Percentiles rank a stretch among this genome's conserved stretches.
These are phyloP conservation scores for Diphasiastrum complanatum DNA, from an alignment of 83 land plant genomes.

Conservation along the genomic window DNA sequence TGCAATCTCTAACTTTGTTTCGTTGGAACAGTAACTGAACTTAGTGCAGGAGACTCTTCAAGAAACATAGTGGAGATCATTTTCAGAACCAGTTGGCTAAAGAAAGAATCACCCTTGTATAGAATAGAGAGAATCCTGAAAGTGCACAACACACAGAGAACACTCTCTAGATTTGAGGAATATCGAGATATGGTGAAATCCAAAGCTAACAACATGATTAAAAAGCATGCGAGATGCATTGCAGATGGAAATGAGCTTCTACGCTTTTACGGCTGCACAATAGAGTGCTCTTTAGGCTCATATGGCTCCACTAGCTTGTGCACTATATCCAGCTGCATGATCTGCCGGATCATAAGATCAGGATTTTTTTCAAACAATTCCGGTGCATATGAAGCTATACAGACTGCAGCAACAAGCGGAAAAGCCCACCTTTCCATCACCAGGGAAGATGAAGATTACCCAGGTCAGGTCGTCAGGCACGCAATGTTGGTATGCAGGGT, in stretches of 20 bases:
- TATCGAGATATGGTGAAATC: conserved; percentile 8
- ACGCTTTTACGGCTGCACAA: not conserved
- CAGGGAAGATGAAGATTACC: not conserved
- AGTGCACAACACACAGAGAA: conserved; percentile 3
- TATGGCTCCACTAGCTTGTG: not conserved
- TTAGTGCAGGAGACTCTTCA: conserved; percentile 7
- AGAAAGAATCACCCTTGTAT: not conserved
- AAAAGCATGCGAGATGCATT: conserved; percentile 9
- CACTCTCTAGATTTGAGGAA: conserved; percentile 6
- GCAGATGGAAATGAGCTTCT: conserved; percentile 17
- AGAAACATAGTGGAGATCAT: conserved; percentile 17
- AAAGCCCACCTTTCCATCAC: conserved; percentile 2
- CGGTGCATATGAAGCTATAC: not conserved
- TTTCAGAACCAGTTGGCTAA: conserved; percentile 13
- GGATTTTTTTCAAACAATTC: not conserved
- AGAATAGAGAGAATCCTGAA: conserved; percentile 7
- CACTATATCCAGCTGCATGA: not conserved
- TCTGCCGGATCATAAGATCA: conserved; percentile 6
- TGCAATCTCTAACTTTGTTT: not conserved
- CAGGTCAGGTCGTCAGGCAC: not conserved
- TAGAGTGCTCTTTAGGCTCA: conserved; percentile 1
- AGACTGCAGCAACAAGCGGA: conserved; percentile 10
- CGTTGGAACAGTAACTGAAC: conserved; percentile 2
- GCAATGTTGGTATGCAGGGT: conserved; percentile 14
- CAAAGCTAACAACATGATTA: not conserved